Evolutionary conservation across 192 early-diverging fungal genomes (phyloP).

Genomic region (Coemansia sp.): DNA sequence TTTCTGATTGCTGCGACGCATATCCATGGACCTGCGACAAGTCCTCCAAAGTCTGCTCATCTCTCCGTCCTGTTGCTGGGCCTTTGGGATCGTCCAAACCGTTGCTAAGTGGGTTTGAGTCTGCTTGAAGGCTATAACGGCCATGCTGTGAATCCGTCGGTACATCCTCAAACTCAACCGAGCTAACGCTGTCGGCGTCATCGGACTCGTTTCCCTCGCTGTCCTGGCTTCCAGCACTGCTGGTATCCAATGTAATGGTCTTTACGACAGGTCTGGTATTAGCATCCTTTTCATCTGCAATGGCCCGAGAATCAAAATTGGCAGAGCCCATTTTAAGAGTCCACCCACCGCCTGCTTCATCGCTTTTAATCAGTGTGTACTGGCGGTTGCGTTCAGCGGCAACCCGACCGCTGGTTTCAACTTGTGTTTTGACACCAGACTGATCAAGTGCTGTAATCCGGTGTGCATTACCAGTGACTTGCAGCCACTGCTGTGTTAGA

Average conservation of each 20-base stretch:
- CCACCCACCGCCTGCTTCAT: slow-evolving; percentile 70
- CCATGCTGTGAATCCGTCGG: neutral
- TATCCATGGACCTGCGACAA: neutral
- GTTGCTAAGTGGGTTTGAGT: neutral
- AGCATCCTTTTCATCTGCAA: neutral
- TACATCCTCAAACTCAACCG: slow-evolving; percentile 63
- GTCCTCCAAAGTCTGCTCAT: neutral
- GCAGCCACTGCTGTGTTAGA: slow-evolving; percentile 76
- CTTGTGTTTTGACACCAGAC: neutral
- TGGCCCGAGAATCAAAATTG: neutral
- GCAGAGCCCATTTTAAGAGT: slow-evolving; percentile 46
- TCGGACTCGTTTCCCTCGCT: slow-evolving; percentile 30
- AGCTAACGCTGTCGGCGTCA: slow-evolving; percentile 54
- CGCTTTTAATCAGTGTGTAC: slow-evolving; percentile 86
- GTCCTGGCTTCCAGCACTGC: slow-evolving; percentile 3
- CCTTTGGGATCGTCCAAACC: neutral
- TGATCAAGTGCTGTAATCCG: slow-evolving; percentile 11
- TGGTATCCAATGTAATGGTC: neutral
- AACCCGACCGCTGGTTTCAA: slow-evolving; percentile 61
- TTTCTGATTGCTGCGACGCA: neutral
- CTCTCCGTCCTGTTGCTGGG: neutral
- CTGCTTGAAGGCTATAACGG: neutral
- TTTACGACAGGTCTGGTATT: neutral
- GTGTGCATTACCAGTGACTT: slow-evolving; percentile 49
- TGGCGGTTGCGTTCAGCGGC: slow-evolving; percentile 79